A percentile compares a stretch with the other conserved stretches of the same genome.
phyloP scores from a whole-genome alignment of 1,284 basidiomycete genomes.

The Neolentinus lepideus region DNA sequence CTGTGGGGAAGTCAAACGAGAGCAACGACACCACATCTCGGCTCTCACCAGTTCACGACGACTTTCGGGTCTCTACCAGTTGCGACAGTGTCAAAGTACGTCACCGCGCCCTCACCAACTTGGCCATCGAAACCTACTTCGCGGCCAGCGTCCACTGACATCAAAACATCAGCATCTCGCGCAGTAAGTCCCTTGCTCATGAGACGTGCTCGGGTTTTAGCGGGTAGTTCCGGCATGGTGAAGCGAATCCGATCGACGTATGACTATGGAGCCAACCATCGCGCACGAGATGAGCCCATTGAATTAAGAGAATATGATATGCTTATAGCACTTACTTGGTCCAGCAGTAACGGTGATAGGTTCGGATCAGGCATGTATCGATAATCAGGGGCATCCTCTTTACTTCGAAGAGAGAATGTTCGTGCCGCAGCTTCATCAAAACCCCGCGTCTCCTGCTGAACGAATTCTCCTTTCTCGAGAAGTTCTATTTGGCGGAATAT shows the following conservation, averaged over 20 bases:
- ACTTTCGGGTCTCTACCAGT: slow-evolving; percentile 55
- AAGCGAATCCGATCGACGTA: slow-evolving; percentile 51
- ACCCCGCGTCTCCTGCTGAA: slow-evolving; percentile 86
- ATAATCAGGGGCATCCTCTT: slow-evolving; percentile 95
- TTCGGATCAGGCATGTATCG: slow-evolving; percentile 99
- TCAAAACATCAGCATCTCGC: slow-evolving; percentile 69
- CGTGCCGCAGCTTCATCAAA: slow-evolving; percentile 80
- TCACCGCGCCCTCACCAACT: slow-evolving; percentile 43
- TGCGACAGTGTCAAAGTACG: slow-evolving; percentile 72
- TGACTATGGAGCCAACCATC: slow-evolving; percentile 29
- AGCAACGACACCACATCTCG: not conserved
- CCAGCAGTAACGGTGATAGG: slow-evolving; percentile 71
- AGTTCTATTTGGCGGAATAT: slow-evolving; percentile 64
- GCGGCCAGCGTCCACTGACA: slow-evolving; percentile 60
- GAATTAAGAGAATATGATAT: not conserved
- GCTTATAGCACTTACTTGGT: slow-evolving; percentile 33
- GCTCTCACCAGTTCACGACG: slow-evolving; percentile 78
- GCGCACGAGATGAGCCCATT: not conserved
- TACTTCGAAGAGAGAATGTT: slow-evolving; percentile 81
- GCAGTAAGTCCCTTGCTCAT: slow-evolving; percentile 43
- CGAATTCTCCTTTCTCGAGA: slow-evolving; percentile 36
- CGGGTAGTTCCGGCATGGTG: slow-evolving; percentile 76
- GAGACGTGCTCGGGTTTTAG: slow-evolving; percentile 57
- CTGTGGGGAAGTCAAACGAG: slow-evolving; percentile 30
- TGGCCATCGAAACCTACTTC: slow-evolving; percentile 60